Base-by-base conservation (phyloP, 768 basidiomycete species). In the Saitozyma podzolica region DNA sequence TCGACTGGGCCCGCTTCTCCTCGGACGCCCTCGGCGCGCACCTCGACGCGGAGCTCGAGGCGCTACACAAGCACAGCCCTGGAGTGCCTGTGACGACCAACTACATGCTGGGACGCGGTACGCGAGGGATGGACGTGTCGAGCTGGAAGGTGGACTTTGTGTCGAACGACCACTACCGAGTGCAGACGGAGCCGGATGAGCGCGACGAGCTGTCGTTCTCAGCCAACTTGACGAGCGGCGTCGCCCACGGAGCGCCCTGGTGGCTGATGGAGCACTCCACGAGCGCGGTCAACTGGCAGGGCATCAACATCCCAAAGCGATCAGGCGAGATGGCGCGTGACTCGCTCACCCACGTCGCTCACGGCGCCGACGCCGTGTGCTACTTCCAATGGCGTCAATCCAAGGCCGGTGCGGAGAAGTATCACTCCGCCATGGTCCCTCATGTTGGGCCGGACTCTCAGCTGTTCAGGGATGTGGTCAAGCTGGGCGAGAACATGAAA, bases 261-360 rank as follows among this genome's bases (percentile, higher is more conserved):
- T 64, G 40, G 48, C 54, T 64, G 59, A 64, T 64, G 63, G 63
- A 64, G 45, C 63, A 64, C 43, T 64, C 63, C 9, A 64, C 63
- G 20, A 56, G 54, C 43, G 63, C 63, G 11, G 63, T 64, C 53
- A 64, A 64, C 47, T 64, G 63, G 63, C 63, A 64, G 40, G 9
- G 37, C 6, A 50, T 64, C 58, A 64, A 64, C 39, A 40, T 56
- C 10, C 58, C 58, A 14, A 64, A 64, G 37, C 9, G 48, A 40
- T 40, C 63, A 5, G 59, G 59, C 20, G 58, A 59, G 49, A 54
- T 64, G 47, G 54, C 58, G 39, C 45, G 63, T 0, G 63, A 60
- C 39, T 60, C 58, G 8, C 45, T 64, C n/a, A 54, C 58, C 8
- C 63, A 64, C 41, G 58, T 64, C 19, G 59, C 64, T 2, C 60